Conservation (phyloP, 495 filamentous ascomycete species). For the Friedmanniomyces simplex region DNA sequence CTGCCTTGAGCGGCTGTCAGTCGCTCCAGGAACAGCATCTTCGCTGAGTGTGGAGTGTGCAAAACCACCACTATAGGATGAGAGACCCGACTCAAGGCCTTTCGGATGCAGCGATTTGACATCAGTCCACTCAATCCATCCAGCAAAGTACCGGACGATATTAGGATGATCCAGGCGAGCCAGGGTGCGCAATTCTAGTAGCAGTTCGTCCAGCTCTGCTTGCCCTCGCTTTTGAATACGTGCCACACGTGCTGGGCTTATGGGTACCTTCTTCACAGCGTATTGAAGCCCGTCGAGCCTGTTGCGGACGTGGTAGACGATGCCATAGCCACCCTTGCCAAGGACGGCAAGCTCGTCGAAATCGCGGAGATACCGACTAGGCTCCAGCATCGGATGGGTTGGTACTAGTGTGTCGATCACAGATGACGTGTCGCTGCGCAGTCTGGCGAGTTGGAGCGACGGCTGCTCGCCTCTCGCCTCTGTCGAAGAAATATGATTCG, state of each 20-base stretch:
- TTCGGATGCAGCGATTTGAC: not conserved
- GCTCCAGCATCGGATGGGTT: not conserved
- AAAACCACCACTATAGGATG: not conserved
- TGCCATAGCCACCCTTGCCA: slow-evolving; percentile 37
- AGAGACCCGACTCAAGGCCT: not conserved
- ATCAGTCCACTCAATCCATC: slow-evolving; percentile 30
- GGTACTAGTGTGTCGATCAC: not conserved
- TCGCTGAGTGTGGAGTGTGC: not conserved
- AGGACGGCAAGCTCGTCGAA: slow-evolving; percentile 29
- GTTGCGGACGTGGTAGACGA: slow-evolving; percentile 33
- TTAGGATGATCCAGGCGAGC: slow-evolving; percentile 31
- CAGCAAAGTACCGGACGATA: slow-evolving; percentile 31
- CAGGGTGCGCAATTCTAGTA: slow-evolving; percentile 30
- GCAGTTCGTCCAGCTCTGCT: slow-evolving; percentile 27
- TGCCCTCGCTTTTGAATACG: slow-evolving; percentile 22
- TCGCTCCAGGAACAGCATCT: not conserved
- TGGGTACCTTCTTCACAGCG: slow-evolving; percentile 36
- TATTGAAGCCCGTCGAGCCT: slow-evolving; percentile 32
- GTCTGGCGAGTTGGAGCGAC: too few species aligned
- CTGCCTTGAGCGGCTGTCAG: not conserved
- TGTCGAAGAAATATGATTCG: too few species aligned
- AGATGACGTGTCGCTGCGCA: not conserved
- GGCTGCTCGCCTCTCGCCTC: too few species aligned
- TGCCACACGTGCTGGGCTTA: slow-evolving; percentile 21
- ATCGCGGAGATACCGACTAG: not conserved